phyloP scores from a whole-genome alignment of 2,329 filamentous ascomycete genomes.

The Ophiosphaerella narmari region DNA sequence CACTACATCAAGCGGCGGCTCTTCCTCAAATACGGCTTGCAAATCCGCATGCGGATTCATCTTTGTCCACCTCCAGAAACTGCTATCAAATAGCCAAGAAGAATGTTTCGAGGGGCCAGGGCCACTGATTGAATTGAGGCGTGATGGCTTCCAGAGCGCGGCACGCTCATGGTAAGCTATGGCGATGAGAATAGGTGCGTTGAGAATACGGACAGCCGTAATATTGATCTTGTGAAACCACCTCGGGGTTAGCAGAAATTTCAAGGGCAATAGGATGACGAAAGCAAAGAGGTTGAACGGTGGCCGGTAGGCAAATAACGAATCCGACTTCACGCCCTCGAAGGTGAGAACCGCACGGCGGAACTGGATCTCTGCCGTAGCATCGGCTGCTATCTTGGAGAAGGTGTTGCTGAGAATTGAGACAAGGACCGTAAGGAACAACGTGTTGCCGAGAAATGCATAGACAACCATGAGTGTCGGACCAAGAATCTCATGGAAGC shows the following conservation, averaged over 20 bases:
- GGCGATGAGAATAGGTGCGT: slow-evolving; percentile 73
- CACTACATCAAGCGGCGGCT: slow-evolving; percentile 63
- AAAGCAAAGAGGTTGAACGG: slow-evolving; percentile 84
- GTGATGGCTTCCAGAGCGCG: slow-evolving; percentile 64
- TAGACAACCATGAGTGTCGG: slow-evolving; percentile 82
- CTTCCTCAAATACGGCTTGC: slow-evolving; percentile 72
- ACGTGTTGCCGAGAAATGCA: slow-evolving; percentile 82
- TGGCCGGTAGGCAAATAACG: slow-evolving; percentile 80
- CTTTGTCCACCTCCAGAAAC: slow-evolving; percentile 57
- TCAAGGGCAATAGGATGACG: slow-evolving; percentile 73
- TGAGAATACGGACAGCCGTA: slow-evolving; percentile 72
- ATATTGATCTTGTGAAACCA: slow-evolving; percentile 94
- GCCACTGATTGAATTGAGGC: slow-evolving; percentile 26
- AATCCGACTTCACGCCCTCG: slow-evolving; percentile 83
- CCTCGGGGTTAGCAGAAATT: slow-evolving; percentile 75
- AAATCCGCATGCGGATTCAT: slow-evolving; percentile 75
- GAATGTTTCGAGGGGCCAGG: slow-evolving; percentile 47
- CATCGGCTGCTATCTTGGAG: slow-evolving; percentile 74
- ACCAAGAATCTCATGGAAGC: slow-evolving; percentile 80
- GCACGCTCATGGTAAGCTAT: slow-evolving; percentile 74
- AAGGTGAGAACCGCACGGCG: slow-evolving; percentile 79
- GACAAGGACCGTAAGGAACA: slow-evolving; percentile 87
- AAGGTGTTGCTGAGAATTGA: slow-evolving; percentile 88
- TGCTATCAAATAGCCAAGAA: slow-evolving; percentile 52
- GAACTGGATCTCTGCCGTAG: slow-evolving; percentile 82